Evolutionary conservation across 2,329 filamentous ascomycete species (phyloP), one percentile per base, ranked within the genome.

Genomic region (Xylariaceae sp.): DNA sequence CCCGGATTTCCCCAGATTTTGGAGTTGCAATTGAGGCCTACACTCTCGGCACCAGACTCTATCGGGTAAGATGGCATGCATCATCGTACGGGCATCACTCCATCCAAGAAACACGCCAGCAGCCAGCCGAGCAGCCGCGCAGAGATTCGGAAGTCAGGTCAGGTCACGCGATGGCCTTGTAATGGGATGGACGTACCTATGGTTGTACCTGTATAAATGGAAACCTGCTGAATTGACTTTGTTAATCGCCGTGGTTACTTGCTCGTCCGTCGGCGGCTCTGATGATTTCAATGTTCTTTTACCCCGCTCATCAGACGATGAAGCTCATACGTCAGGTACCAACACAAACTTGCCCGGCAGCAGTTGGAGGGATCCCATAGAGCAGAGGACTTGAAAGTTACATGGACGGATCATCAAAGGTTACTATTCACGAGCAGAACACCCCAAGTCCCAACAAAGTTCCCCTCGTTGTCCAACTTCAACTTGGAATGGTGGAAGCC

Each of bases 301-400:
- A 53, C 53, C 52, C 55, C 55, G 52, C 55, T 41, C 50, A 42
- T 55, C 48, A 47, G 51, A 50, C 52, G 48, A 54, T 49, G 51
- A 28, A 19, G 41, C 43, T 47, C 45, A 47, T 54, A 47, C 49
- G 42, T 45, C 44, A 48, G 33, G 40, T 28, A 47, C 28, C 17
- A 39, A 42, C 9, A 43, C 17, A 17, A 40, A 39, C 22, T 41
- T 48, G 43, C 55, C 44, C 36, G 47, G 56, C 50, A 63, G 64
- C 63, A 66, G 63, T 61, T 61, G 63, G 58, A 57, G 51, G 60
- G 55, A 51, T 60, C 62, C 62, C 55, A 42, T 19, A 28, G 22
- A 28, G 22, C 4, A 28, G 22, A 28, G 4, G 22, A 28, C 22
- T 28, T 28, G 22, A 7, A 28, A 28, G 22, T 28, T 4, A 28